Evolutionary conservation across 2,329 filamentous ascomycete genomes (phyloP).

Genomic region (Colletotrichum sansevieriae): DNA sequence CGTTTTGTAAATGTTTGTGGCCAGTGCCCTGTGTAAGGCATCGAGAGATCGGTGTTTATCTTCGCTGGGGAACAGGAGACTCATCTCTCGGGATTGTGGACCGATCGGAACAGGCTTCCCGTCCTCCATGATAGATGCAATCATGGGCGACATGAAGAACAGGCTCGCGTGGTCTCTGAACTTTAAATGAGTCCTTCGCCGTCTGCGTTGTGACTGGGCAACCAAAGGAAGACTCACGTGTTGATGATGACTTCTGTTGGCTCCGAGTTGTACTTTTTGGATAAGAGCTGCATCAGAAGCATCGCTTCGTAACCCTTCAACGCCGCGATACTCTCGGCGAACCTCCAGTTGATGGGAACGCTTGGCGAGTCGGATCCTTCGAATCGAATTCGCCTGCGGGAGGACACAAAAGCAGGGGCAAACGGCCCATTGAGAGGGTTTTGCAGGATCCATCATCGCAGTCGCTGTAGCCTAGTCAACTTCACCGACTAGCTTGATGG

Average conservation of each 20-base stretch:
- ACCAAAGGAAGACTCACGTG: slow-evolving; percentile 48
- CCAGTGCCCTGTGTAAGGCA: slow-evolving; percentile 5
- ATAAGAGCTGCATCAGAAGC: slow-evolving; percentile 58
- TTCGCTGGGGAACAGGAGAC: slow-evolving; percentile 16
- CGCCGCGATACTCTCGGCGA: slow-evolving; percentile 65
- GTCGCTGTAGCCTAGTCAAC: no score
- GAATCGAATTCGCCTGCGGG: slow-evolving; percentile 51
- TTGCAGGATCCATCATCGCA: background rate
- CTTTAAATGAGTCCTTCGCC: background rate
- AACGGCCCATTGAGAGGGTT: slow-evolving; percentile 7
- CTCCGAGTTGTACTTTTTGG: slow-evolving; percentile 58
- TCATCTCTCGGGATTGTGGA: background rate
- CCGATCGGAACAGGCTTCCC: background rate
- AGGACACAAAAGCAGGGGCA: background rate
- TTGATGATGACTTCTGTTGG: slow-evolving; percentile 60
- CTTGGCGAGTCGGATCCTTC: slow-evolving; percentile 57
- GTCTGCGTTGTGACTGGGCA: background rate
- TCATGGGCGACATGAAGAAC: slow-evolving; percentile 32
- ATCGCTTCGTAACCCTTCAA: slow-evolving; percentile 63
- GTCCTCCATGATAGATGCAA: slow-evolving; percentile 10
- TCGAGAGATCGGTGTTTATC: slow-evolving; percentile 15
- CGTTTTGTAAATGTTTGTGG: slow-evolving; percentile 47
- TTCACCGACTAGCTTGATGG: no score
- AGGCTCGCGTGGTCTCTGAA: slow-evolving; percentile 36
- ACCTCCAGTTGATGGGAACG: slow-evolving; percentile 68